Evolutionary conservation across 2,329 filamentous ascomycete genomes (phyloP).

Genomic region (Epichloe baconii): DNA sequence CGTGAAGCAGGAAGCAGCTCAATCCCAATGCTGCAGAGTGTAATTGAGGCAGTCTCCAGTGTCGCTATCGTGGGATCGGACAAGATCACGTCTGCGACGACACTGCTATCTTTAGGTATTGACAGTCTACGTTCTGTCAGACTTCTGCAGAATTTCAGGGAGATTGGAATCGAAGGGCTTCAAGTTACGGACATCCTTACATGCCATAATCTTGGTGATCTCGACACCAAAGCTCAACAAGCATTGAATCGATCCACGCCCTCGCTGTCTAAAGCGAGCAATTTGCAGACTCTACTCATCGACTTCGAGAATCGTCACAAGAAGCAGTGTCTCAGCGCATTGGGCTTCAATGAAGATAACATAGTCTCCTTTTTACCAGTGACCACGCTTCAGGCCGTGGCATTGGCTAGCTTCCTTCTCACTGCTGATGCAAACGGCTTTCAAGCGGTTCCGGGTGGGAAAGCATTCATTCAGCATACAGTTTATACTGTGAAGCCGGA

Average conservation of each 20-base stretch:
- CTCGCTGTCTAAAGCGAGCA: neutral
- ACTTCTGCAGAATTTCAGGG: conserved; percentile 17
- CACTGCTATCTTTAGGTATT: conserved; percentile 11
- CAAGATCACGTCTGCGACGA: neutral
- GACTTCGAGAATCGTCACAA: neutral
- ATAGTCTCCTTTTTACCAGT: neutral
- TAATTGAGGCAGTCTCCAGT: neutral
- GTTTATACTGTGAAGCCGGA: neutral
- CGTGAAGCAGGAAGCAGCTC: neutral
- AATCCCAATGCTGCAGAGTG: neutral
- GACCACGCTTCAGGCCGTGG: neutral
- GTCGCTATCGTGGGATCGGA: neutral
- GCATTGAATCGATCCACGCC: neutral
- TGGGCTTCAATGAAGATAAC: neutral
- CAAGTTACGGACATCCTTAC: neutral
- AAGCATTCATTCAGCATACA: neutral
- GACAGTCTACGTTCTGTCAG: conserved; percentile 23
- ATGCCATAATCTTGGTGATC: neutral
- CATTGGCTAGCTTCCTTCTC: neutral
- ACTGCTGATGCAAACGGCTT: neutral
- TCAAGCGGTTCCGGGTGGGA: neutral
- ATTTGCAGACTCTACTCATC: neutral
- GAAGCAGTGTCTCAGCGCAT: neutral
- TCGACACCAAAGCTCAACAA: conserved; percentile 12
- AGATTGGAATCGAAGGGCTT: conserved; percentile 3